phyloP scores from a whole-genome alignment of 371 early-diverging fungal genomes.

The Mucor indicus region DNA sequence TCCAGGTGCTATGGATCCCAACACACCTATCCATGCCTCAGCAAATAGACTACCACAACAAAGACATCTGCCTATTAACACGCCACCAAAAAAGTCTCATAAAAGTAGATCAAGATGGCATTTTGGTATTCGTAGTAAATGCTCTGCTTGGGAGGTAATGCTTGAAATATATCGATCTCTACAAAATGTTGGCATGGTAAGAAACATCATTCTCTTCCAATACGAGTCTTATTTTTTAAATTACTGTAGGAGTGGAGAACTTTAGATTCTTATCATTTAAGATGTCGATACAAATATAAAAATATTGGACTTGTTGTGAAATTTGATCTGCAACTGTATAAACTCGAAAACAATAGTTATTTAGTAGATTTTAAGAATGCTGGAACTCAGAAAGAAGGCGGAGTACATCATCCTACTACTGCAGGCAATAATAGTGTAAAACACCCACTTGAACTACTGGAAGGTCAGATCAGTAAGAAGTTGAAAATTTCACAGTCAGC shows the following conservation, averaged over 20 bases:
- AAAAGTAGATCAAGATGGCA: constrained; percentile 80
- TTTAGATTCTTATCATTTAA: constrained; percentile 81
- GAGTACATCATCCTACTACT: neutral
- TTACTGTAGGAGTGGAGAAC: constrained; percentile 81
- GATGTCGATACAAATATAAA: constrained; percentile 67
- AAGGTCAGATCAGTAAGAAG: constrained; percentile 4
- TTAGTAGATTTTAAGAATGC: constrained; percentile 92
- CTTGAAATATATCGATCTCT: constrained; percentile 92
- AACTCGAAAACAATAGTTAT: constrained; percentile 85
- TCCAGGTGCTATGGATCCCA: constrained; percentile 39
- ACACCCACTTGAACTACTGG: constrained; percentile 5
- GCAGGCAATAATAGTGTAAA: too few relatives aligned
- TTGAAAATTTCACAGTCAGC: constrained; percentile 5
- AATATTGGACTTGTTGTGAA: constrained; percentile 62
- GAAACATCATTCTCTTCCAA: too few relatives aligned
- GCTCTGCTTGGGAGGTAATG: constrained; percentile 95
- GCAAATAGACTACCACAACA: constrained; percentile 5
- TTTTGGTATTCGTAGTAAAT: constrained; percentile 93
- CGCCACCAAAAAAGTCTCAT: constrained; percentile 20
- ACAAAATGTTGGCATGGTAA: constrained; percentile 80
- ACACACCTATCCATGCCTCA: neutral
- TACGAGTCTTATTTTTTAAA: neutral
- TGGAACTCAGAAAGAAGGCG: constrained; percentile 22
- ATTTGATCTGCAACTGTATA: constrained; percentile 92
- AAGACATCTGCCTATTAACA: constrained; percentile 25